A percentile compares a stretch with the other conserved stretches of the same genome.
phyloP scores from a whole-genome alignment of 345 rosid species.

The Brassica cretica region DNA sequence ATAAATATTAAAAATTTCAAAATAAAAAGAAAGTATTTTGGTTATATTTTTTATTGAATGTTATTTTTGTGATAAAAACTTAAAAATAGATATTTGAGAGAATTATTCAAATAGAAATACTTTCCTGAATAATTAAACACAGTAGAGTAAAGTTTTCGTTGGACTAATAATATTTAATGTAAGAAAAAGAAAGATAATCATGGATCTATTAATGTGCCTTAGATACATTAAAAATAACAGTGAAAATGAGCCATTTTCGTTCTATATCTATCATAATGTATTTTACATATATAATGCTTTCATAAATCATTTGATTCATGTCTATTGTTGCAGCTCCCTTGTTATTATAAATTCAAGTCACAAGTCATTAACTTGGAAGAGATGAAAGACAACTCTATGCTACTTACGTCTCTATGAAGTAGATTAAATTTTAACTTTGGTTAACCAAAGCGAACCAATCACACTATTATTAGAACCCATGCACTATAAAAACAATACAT shows the following conservation, averaged over 20 bases:
- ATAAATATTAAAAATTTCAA: too few relatives aligned
- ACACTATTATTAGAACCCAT: background rate
- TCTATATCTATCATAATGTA: background rate
- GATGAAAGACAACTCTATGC: background rate
- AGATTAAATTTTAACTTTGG: background rate
- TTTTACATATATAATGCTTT: background rate
- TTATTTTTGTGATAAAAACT: too few relatives aligned
- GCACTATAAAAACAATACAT: background rate
- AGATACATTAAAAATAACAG: background rate
- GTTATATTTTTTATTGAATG: too few relatives aligned
- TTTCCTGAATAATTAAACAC: conserved; percentile 6
- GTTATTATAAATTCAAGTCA: background rate
- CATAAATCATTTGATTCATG: background rate
- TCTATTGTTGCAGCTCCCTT: background rate
- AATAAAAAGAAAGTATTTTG: too few relatives aligned
- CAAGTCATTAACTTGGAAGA: background rate
- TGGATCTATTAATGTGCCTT: background rate
- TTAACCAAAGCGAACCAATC: background rate
- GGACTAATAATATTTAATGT: conserved; percentile 22
- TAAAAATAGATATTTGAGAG: too few relatives aligned
- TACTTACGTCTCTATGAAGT: background rate
- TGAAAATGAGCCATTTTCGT: background rate
- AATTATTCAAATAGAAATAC: background rate
- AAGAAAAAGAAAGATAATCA: background rate
- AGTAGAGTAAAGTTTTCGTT: conserved; percentile 31